Evolutionary conservation across 768 basidiomycete genomes (phyloP), one percentile per base, ranked within the genome.

Genomic region (Termitomyces sp.): DNA sequence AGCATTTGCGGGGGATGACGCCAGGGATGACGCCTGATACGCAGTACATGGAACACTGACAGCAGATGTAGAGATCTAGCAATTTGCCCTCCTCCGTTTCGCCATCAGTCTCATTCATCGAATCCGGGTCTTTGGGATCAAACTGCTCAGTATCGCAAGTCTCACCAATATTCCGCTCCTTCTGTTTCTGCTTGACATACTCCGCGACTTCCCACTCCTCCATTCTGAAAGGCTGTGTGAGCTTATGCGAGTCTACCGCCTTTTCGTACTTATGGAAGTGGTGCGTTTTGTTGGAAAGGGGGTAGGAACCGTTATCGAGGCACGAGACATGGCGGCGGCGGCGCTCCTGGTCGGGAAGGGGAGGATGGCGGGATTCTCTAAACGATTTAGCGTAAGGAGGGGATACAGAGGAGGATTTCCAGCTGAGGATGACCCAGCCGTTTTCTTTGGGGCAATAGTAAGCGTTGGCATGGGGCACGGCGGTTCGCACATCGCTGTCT

Each of bases 391-490:
- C 78, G 21, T 90, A 75, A 6, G 85, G 83, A 3, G 87, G 88
- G 9, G 80, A 65, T 37, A 84, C 75, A 19, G 77, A 73, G 12
- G 87, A 85, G 14, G 80, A 79, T 59, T 82, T 83, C 85, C 87
- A 89, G 39, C 74, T 76, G 16, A 92, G 73, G 39, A 93, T 78
- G 34, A 91, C 81, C 91, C 91, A 94, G 6, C 86, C 86, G 61
- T 92, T 89, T 55, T 92, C 88, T 66, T 83, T 85, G 23, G 83
- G 81, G 65, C 90, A 93, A 66, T 88, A 94, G 67, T 89, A 89
- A 14, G 88, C 89, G 61, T 89, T 82, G 5, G 91, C 85, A 66
- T 94, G 90, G 12, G 91, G 91, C 30, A 89, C 76, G 30, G 89
- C 79, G 16, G 78, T 80, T n/a, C 77, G 79, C 6, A 86, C 73